Evolutionary conservation across 106 monocot species (phyloP).

Genomic region (Dioscorea zingiberensis): DNA sequence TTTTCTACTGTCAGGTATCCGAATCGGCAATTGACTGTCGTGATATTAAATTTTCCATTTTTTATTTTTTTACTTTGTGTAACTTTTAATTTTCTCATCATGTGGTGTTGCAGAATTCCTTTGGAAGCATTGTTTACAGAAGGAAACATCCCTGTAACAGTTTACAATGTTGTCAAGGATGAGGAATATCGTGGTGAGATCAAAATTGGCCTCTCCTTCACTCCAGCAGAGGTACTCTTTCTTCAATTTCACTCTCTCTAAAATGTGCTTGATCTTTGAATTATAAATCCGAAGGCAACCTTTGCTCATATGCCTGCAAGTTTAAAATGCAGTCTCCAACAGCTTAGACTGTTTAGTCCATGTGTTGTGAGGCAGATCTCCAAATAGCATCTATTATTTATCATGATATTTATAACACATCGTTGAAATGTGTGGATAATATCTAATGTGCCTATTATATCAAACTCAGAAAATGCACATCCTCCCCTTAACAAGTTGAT

Average conservation of each 20-base stretch:
- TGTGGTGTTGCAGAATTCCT: constrained; percentile 37
- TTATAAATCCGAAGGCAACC: background rate
- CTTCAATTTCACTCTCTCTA: background rate
- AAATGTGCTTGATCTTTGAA: background rate
- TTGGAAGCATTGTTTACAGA: constrained; percentile 47
- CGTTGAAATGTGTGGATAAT: no score
- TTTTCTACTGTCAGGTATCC: no score
- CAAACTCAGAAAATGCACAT: no score
- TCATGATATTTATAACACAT: no score
- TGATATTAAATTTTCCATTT: background rate
- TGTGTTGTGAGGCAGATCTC: no score
- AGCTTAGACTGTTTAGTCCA: no score
- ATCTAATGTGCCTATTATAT: no score
- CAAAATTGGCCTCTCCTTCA: constrained; percentile 55
- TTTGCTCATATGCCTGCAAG: background rate
- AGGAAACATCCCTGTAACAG: constrained; percentile 51
- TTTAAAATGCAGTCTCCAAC: background rate
- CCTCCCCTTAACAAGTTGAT: no score
- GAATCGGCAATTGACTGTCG: no score
- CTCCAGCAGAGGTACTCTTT: constrained; percentile 45
- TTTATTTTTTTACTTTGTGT: background rate
- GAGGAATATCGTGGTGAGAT: constrained; percentile 65
- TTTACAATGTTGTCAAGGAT: constrained; percentile 70
- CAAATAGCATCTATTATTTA: no score
- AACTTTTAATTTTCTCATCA: no score